Conservation (phyloP, 2,329 filamentous ascomycete genomes). For the Paraphoma chrysanthemicola region DNA sequence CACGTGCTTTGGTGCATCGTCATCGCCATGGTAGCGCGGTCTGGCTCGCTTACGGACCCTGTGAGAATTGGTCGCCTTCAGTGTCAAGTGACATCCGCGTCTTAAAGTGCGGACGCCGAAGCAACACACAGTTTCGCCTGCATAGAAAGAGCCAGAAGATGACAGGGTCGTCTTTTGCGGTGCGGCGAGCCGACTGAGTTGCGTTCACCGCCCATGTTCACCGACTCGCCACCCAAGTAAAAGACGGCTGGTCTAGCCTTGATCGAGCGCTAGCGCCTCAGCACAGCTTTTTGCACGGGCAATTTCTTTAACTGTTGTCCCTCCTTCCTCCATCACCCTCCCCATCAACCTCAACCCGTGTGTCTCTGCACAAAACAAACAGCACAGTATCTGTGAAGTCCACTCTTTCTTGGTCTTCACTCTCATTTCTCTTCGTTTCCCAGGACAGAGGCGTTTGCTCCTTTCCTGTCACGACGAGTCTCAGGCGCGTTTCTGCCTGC, state of each 20-base stretch:
- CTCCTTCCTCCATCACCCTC: conserved; percentile 33
- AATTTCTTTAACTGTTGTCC: conserved; percentile 28
- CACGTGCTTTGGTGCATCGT: background rate
- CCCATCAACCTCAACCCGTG: conserved; percentile 39
- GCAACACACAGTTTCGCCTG: conserved; percentile 1
- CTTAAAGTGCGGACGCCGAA: background rate
- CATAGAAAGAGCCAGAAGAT: background rate
- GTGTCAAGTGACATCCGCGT: background rate
- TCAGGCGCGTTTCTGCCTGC: conserved; percentile 51
- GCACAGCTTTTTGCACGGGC: conserved; percentile 27
- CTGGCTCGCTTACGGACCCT: background rate
- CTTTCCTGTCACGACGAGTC: conserved; percentile 48
- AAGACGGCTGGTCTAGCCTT: background rate
- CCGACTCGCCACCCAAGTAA: conserved; percentile 28
- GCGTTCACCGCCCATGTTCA: conserved; percentile 24
- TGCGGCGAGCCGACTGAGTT: background rate
- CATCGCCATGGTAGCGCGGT: background rate
- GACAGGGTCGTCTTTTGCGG: background rate
- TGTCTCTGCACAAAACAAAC: conserved; percentile 36
- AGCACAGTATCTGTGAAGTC: conserved; percentile 46
- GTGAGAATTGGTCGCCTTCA: background rate
- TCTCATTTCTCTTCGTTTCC: conserved; percentile 49
- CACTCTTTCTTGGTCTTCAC: conserved; percentile 50
- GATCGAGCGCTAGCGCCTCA: conserved; percentile 6
- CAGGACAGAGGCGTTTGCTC: conserved; percentile 46